These are phyloP conservation scores for Hymenoscyphus infarciens DNA, from an alignment of 2,329 filamentous ascomycete genomes.

Conservation along the genomic window DNA sequence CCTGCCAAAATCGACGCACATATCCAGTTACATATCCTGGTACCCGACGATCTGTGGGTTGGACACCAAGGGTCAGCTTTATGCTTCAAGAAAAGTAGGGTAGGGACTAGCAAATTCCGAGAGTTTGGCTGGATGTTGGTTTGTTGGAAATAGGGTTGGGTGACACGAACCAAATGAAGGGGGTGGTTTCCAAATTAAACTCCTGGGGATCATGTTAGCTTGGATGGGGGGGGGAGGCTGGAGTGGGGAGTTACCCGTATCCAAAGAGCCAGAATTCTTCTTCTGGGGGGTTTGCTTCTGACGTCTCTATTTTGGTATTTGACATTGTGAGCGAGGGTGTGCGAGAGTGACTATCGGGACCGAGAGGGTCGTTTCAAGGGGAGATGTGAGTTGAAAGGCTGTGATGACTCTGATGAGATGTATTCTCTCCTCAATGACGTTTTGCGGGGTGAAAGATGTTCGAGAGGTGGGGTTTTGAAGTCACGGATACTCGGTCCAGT, in stretches of 20 bases:
- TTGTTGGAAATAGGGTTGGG: background rate
- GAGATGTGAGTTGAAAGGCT: background rate
- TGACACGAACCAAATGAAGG: slow-evolving; percentile 78
- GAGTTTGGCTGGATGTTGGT: background rate
- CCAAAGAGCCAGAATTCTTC: slow-evolving; percentile 92
- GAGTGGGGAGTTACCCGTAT: slow-evolving; percentile 67
- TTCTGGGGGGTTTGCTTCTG: slow-evolving; percentile 3
- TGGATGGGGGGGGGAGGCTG: background rate
- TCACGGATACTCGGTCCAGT: background rate
- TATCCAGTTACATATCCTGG: slow-evolving; percentile 92
- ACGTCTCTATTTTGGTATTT: background rate
- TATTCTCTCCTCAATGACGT: background rate
- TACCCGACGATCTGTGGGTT: slow-evolving; percentile 66
- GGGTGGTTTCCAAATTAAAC: slow-evolving; percentile 96
- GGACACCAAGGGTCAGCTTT: background rate
- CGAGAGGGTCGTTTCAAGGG: background rate
- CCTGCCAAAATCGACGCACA: slow-evolving; percentile 97
- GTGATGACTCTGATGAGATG: slow-evolving; percentile 3
- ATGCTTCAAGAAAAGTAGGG: background rate
- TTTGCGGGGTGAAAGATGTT: background rate
- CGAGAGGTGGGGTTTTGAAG: background rate
- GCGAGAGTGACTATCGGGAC: background rate
- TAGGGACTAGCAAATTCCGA: background rate
- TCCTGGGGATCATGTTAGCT: slow-evolving; percentile 50
- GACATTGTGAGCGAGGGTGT: background rate